Base-by-base conservation (phyloP, 2,329 filamentous ascomycete species). In the Neonectria sp. region DNA sequence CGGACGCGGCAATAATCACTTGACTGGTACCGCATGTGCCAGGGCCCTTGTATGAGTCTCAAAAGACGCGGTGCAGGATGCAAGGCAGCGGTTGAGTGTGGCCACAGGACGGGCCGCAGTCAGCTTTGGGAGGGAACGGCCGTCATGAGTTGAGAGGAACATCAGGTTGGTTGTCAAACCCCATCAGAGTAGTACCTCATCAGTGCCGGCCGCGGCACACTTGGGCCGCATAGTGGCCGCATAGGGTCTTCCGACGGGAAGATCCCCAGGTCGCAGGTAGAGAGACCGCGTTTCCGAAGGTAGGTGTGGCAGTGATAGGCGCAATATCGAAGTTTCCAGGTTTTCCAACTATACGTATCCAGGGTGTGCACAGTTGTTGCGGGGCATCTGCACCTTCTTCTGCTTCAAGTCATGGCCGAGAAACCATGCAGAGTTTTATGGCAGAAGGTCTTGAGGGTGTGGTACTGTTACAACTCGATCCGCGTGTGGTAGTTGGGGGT, bases 1-100 rank as follows among this genome's bases (percentile, higher is more conserved):
- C 63, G 35, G 65, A 65, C 67, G 63, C 65, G 68, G 64, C 65
- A 69, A 59, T 65, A 76, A 73, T 78, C 76, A 78, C 76, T 78
- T 78, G 76, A 78, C 75, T 71, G 64, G 59, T 69, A 69, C 65
- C 55, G 66, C 59, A 78, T 78, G 76, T 77, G 70, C 73, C 69
- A 68, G 68, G 76, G 70, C 56, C 25, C 55, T 60, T 55, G 65
- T n/a, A 68, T 74, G 67, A 68, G 63, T 65, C 61, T 60, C 21
- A n/a, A 59, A 59, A 65, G 67, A 49, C 40, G 40, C 58, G 45
- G 63, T 63, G 65, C 37, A 57, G 49, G 57, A 67, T 63, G 70
- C 65, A 73, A 67, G 65, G 63, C 64, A 60, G 35, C 64, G 65
- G 49, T 63, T 74, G 58, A 55, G 40, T 66, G 56, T 56, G 65